These are phyloP conservation scores for Chaetomium strumarium DNA, from an alignment of 2,329 filamentous ascomycete species.

Conservation along the genomic window DNA sequence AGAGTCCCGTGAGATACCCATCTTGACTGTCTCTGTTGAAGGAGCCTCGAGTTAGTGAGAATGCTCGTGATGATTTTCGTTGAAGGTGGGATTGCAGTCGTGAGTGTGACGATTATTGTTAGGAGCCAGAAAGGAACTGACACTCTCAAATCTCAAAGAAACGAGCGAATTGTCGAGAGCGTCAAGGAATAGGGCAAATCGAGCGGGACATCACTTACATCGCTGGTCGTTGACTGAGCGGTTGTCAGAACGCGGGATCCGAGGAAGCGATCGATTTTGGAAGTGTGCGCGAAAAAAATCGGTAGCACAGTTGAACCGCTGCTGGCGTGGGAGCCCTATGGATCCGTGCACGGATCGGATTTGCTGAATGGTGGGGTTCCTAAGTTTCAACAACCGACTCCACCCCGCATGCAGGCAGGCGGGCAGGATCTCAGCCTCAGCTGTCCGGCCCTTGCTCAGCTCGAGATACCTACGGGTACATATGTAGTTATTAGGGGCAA, in stretches of 20 bases:
- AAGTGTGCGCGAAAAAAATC: slow-evolving; percentile 27
- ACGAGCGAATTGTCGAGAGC: background rate
- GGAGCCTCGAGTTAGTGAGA: slow-evolving; percentile 22
- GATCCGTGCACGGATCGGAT: slow-evolving; percentile 8
- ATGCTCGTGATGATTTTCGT: slow-evolving; percentile 2
- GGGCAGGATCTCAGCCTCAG: too few species aligned
- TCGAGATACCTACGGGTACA: too few species aligned
- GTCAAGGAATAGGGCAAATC: slow-evolving; percentile 5
- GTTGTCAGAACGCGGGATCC: slow-evolving; percentile 20
- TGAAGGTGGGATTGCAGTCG: background rate
- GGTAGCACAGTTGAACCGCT: slow-evolving; percentile 21
- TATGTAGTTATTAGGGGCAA: too few species aligned
- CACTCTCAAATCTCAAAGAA: background rate
- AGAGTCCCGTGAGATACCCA: slow-evolving; percentile 99
- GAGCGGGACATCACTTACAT: slow-evolving; percentile 22
- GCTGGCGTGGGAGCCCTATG: slow-evolving; percentile 16
- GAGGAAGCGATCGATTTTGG: slow-evolving; percentile 20
- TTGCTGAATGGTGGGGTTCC: too few species aligned
- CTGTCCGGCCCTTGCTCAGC: too few species aligned
- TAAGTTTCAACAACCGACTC: too few species aligned
- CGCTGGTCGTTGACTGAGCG: slow-evolving; percentile 25
- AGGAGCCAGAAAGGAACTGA: background rate
- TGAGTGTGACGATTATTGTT: slow-evolving; percentile 4
- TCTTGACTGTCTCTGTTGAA: slow-evolving; percentile 66
- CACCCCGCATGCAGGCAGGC: too few species aligned